These are phyloP conservation scores for Vicia villosa DNA, from an alignment of 306 rosid genomes.

Conservation along the genomic window DNA sequence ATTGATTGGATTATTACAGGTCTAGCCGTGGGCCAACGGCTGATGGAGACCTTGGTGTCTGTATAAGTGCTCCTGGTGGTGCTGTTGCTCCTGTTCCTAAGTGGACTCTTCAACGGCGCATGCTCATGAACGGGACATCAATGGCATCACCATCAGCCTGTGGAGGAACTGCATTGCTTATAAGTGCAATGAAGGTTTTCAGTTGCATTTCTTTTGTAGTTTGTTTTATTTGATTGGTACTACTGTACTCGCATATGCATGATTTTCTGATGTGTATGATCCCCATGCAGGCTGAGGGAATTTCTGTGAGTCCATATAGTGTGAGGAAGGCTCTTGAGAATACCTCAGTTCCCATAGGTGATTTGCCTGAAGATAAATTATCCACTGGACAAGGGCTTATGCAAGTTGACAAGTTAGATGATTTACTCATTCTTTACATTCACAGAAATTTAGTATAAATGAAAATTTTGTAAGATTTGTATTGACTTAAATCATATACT, in stretches of 20 bases:
- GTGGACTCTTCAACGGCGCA: constrained; percentile 97
- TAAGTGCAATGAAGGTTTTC: constrained; percentile 94
- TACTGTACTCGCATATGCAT: constrained; percentile 23
- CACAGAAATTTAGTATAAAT: constrained; percentile 24
- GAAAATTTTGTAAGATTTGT: constrained; percentile 18
- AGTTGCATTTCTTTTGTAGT: constrained; percentile 32
- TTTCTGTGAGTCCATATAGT: constrained; percentile 83
- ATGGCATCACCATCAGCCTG: constrained; percentile 99
- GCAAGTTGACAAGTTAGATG: constrained; percentile 95
- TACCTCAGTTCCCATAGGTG: constrained; percentile 75
- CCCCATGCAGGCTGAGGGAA: constrained; percentile 77
- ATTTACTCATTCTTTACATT: constrained; percentile 38
- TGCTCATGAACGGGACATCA: constrained; percentile 99
- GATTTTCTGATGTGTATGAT: constrained; percentile 34
- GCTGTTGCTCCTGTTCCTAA: constrained; percentile 99
- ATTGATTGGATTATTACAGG: constrained; percentile 57
- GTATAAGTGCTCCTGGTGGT: constrained; percentile 96
- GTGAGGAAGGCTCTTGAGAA: constrained; percentile 95
- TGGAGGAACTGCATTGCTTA: constrained; percentile 89
- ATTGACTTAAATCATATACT: constrained; percentile 32
- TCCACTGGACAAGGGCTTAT: constrained; percentile 94
- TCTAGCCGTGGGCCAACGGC: constrained; percentile 99
- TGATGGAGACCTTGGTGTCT: constrained; percentile 95
- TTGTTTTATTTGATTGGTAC: constrained; percentile 32
- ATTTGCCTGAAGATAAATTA: constrained; percentile 80